Evolutionary conservation across 2,329 filamentous ascomycete genomes (phyloP).

Genomic region (Nemania serpens): DNA sequence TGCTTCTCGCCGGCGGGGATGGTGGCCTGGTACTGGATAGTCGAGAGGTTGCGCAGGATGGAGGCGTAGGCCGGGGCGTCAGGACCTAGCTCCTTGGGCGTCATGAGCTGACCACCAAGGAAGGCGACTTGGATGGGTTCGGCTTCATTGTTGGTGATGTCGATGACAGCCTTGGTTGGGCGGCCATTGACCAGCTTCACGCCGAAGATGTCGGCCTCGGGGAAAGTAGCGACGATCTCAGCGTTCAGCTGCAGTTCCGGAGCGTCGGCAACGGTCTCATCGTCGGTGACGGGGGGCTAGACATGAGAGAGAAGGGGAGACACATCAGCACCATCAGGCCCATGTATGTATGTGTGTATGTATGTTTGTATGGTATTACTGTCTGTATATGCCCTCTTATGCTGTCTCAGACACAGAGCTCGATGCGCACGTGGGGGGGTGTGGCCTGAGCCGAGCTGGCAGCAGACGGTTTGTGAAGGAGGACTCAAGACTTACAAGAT

Average conservation of each 20-base stretch:
- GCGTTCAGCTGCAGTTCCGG: constrained; percentile 60
- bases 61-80: constrained; percentile 52
- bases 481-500: constrained; percentile 36
- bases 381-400: too few species aligned
- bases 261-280: constrained; percentile 31
- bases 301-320: too few species aligned
- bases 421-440: neutral
- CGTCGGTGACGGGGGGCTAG: constrained; percentile 35
- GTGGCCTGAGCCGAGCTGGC: neutral
- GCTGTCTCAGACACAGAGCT: neutral
- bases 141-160: constrained; percentile 83
- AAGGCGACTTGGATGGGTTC: constrained; percentile 75
- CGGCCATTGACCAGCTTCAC: constrained; percentile 94
- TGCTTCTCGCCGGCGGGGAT: constrained; percentile 78
- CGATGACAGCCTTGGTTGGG: constrained; percentile 79
- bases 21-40: constrained; percentile 71
- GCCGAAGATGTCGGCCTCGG: constrained; percentile 83
- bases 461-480: neutral
- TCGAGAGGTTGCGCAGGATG: constrained; percentile 84
- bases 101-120: constrained; percentile 74
- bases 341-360: neutral
- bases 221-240: constrained; percentile 66
- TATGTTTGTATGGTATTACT: too few species aligned
- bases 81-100: constrained; percentile 57
- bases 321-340: constrained; percentile 4